Conservation (phyloP, 495 filamentous ascomycete genomes). For the Darksidea phi region DNA sequence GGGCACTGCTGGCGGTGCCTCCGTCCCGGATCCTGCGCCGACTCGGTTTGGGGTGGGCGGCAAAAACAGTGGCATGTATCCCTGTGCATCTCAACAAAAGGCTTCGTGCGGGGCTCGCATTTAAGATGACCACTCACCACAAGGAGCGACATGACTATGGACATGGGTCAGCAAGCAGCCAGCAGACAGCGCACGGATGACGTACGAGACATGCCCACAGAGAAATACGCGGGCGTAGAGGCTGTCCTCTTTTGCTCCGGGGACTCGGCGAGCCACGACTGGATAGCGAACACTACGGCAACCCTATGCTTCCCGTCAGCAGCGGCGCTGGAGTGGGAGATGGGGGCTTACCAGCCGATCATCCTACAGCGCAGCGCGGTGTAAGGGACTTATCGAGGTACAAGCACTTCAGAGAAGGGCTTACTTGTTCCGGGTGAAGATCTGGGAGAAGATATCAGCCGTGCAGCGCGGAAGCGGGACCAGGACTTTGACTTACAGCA, state of each 20-base stretch:
- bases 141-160: conserved; percentile 70
- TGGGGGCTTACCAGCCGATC: conserved; percentile 70
- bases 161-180: conserved; percentile 31
- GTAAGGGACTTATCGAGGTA: neutral
- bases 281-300: conserved; percentile 76
- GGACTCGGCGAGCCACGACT: conserved; percentile 83
- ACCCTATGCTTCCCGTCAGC: conserved; percentile 55
- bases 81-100: conserved; percentile 44
- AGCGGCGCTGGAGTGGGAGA: conserved; percentile 6
- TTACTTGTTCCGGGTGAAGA: conserved; percentile 88
- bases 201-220: conserved; percentile 82
- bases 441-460: conserved; percentile 48
- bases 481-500: conserved; percentile 56
- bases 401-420: conserved; percentile 23
- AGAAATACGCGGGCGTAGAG: conserved; percentile 77
- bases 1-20: conserved; percentile 48
- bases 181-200: conserved; percentile 21
- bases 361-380: conserved; percentile 46
- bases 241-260: conserved; percentile 66
- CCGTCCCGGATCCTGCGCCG: conserved; percentile 46
- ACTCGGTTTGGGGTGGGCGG: conserved; percentile 51
- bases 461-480: neutral
- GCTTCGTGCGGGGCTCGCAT: neutral
- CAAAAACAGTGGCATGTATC: conserved; percentile 82
- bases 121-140: conserved; percentile 54